Evolutionary conservation across 73 alveolate genomes (phyloP).

Genomic region (Paramecium octaurelia): DNA sequence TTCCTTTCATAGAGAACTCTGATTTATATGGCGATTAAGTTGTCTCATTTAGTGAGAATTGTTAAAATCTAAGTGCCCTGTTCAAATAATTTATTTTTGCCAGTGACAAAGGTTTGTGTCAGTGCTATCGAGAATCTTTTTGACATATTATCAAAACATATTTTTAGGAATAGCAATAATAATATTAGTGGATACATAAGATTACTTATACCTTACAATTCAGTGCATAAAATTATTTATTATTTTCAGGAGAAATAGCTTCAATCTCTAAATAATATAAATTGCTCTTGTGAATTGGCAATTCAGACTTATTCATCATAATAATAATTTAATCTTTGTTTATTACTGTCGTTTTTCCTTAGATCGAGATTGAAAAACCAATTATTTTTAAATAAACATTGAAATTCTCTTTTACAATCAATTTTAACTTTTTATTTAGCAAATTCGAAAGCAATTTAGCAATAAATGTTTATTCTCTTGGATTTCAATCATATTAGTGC

Average conservation of each 20-base stretch:
- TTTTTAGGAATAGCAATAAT: too few relatives aligned
- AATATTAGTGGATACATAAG: not conserved
- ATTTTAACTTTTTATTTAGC: too few relatives aligned
- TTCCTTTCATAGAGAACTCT: too few relatives aligned
- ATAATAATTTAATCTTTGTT: not conserved
- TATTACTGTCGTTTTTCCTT: not conserved
- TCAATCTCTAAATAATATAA: not conserved
- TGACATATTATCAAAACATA: too few relatives aligned
- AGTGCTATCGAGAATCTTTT: too few relatives aligned
- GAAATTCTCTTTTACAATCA: too few relatives aligned
- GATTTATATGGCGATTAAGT: too few relatives aligned
- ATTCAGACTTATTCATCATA: not conserved
- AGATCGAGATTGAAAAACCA: not conserved
- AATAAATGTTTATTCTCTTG: too few relatives aligned
- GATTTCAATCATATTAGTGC: too few relatives aligned
- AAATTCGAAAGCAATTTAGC: too few relatives aligned
- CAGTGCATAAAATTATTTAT: not conserved
- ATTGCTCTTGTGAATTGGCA: not conserved
- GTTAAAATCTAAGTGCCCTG: not conserved
- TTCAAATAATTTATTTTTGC: not conserved
- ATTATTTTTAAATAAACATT: not conserved
- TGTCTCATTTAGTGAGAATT: not conserved
- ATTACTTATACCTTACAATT: too few relatives aligned
- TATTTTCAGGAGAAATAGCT: not conserved
- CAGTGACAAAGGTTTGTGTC: too few relatives aligned